Evolutionary conservation across 1,284 basidiomycete species (phyloP).

Genomic region (Violaceomyces palustris): DNA sequence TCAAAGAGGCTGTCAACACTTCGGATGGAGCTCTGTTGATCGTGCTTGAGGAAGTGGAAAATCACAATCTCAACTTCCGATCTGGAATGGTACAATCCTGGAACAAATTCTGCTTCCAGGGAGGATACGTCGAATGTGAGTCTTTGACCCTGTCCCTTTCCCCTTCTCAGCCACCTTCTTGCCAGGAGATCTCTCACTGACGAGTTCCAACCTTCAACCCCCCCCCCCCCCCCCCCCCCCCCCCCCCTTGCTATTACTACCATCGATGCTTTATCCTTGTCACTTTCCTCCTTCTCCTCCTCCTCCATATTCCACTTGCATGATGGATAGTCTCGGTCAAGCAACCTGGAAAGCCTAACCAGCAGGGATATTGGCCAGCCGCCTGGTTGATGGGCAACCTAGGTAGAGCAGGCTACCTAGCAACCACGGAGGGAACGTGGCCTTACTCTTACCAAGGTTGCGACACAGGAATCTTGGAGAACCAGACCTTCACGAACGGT

Average conservation of each 20-base stretch:
- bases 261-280: too few relatives aligned
- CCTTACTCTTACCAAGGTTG: slow-evolving; percentile 53
- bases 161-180: too few relatives aligned
- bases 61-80: slow-evolving; percentile 45
- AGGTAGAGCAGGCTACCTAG: slow-evolving; percentile 48
- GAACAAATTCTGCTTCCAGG: slow-evolving; percentile 52
- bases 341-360: slow-evolving; percentile 38
- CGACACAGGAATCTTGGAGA: slow-evolving; percentile 28
- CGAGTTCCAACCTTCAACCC: too few relatives aligned
- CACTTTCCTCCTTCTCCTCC: too few relatives aligned
- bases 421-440: slow-evolving; percentile 50
- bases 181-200: too few relatives aligned
- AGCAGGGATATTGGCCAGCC: slow-evolving; percentile 57
- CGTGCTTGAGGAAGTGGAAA: slow-evolving; percentile 28
- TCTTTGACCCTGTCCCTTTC: too few relatives aligned
- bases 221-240: too few relatives aligned
- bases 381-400: slow-evolving; percentile 50
- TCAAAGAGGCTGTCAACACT: slow-evolving; percentile 42
- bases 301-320: too few relatives aligned
- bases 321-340: slow-evolving; percentile 32
- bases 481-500: slow-evolving; percentile 21
- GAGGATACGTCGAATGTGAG: slow-evolving; percentile 50
- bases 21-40: slow-evolving; percentile 30
- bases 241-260: too few relatives aligned
- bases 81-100: slow-evolving; percentile 46